These are phyloP conservation scores for Coelastrella sp. DNA, from an alignment of 139 green algal genomes.

Conservation along the genomic window DNA sequence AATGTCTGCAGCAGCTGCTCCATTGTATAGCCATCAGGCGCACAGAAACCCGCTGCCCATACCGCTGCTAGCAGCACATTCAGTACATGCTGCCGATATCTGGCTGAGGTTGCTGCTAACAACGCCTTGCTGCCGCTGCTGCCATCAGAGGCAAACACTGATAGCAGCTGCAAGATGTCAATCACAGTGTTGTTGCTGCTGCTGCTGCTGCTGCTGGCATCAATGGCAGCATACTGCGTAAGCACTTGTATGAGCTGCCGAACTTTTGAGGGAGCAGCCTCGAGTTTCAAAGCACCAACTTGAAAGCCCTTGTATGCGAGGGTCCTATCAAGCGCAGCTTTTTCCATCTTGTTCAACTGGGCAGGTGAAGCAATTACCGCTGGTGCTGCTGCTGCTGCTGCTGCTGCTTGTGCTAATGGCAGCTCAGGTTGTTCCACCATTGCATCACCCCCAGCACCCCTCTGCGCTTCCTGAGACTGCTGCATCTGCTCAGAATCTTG, in stretches of 20 bases:
- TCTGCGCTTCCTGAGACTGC: not conserved
- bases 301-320: not conserved
- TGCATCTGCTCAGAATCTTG: not conserved
- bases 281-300: not conserved
- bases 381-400: too few species aligned
- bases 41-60: constrained; percentile 27
- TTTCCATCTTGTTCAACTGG: not conserved
- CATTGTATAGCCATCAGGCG: constrained; percentile 9
- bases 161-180: not conserved
- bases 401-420: too few species aligned
- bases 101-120: not conserved
- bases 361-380: too few species aligned
- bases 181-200: not conserved
- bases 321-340: not conserved
- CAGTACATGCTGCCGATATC: constrained; percentile 20
- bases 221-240: not conserved
- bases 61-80: constrained; percentile 34
- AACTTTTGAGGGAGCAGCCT: not conserved
- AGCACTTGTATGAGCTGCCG: constrained; percentile 13
- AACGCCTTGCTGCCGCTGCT: not conserved
- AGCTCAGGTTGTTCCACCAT: not conserved
- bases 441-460: not conserved
- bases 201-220: constrained; percentile 1
- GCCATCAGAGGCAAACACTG: not conserved
- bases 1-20: not conserved